Base-by-base conservation (phyloP, 768 basidiomycete genomes). In the Kwoniella botswanensis region DNA sequence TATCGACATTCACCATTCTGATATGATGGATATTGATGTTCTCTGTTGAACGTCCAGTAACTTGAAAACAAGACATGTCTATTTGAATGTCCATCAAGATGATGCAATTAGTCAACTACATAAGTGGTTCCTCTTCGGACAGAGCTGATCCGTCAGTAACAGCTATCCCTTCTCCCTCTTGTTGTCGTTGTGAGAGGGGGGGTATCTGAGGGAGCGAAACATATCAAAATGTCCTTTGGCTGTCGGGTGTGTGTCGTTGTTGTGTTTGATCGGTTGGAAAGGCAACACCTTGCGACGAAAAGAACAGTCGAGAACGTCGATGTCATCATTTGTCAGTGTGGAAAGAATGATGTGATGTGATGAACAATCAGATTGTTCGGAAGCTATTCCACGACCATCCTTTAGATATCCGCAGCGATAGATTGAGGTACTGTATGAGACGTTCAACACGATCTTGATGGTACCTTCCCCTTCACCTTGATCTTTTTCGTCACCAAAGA, bases 321-420 rank as follows among this genome's bases (percentile, higher is more conserved):
- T 15, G 46, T 15, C 46, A 18, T 50, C 46, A 50, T 50, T 2
- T 50, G 46, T 50, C 12, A 18, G 13, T 13, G 2, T 50, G 46
- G 17, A 1, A 35, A 17, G 46, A 1, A 35, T 50, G 46, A 50
- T 50, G 46, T 1, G 46, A 50, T 50, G 46, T 35, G 35, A 0
- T 1, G 46, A 50, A 50, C 13, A 1, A 1, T 50, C 0, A 18
- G 46, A 18, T 52, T 12, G 41, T 1, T 18, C 22, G 59, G 53
- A 60, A 50, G 58, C 57, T 58, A 58, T 58, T 26, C 26, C 24
- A 26, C 7, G 13, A 35, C 57, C 57, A 24, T 58, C 57, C 57
- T 58, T 63, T 62, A 50, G 46, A 18, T 50, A 6, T 50, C 18
- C 18, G 13, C 18, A 50, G 18, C 46, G 46, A 50, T 50, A 50